Conservation (phyloP, 805 yeast species). For the Metschnikowia gelsemii region DNA sequence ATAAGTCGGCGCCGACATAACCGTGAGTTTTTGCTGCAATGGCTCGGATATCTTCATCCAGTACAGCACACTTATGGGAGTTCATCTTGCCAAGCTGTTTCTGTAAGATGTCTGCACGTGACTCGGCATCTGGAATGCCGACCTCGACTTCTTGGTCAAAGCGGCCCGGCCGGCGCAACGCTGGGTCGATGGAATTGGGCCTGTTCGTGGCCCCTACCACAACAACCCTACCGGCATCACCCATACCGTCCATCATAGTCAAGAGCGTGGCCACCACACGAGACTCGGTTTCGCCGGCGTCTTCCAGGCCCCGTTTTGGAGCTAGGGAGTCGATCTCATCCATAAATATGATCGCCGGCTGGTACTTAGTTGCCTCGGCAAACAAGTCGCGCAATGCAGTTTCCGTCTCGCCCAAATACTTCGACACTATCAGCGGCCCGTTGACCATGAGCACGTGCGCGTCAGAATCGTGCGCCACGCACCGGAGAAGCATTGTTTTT, state of each 20-base stretch:
- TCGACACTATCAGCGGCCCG: conserved; percentile 90
- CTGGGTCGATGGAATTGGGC: conserved; percentile 67
- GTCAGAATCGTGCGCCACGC: conserved; percentile 73
- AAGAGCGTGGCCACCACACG: conserved; percentile 86
- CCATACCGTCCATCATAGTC: conserved; percentile 79
- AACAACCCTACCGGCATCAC: conserved; percentile 62
- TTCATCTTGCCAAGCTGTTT: conserved; percentile 60
- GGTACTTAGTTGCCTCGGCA: conserved; percentile 78
- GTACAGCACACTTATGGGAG: conserved; percentile 44
- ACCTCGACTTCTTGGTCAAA: conserved; percentile 88
- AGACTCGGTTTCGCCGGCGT: conserved; percentile 85
- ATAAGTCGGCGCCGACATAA: conserved; percentile 93
- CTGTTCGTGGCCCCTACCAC: conserved; percentile 74
- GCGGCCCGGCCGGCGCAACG: conserved; percentile 81
- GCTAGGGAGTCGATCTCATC: conserved; percentile 94
- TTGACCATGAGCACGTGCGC: conserved; percentile 85
- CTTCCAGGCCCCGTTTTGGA: conserved; percentile 81
- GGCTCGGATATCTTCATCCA: conserved; percentile 52
- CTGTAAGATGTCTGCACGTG: conserved; percentile 68
- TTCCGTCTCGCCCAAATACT: conserved; percentile 94
- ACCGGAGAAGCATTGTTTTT: conserved; percentile 80
- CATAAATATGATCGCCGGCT: conserved; percentile 83
- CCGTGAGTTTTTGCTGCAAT: conserved; percentile 88
- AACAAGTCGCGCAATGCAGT: conserved; percentile 77
- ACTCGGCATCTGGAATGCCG: conserved; percentile 86